Evolutionary conservation across 345 rosid genomes (phyloP), one percentile per base, ranked within the genome.

Genomic region (Citrus glauca): DNA sequence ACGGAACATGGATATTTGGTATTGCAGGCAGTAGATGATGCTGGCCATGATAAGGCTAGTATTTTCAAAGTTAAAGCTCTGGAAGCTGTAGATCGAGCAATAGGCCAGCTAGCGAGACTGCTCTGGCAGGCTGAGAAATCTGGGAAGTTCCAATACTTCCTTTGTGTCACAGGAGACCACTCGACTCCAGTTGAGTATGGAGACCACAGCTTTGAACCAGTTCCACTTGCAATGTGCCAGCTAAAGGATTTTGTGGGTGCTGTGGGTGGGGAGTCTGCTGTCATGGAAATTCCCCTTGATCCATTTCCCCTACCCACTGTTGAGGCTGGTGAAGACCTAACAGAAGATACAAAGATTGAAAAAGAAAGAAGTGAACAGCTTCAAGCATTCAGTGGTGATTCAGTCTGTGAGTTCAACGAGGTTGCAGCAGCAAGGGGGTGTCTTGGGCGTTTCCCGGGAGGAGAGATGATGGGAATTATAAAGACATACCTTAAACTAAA

Each of bases 131-230:
- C 90, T 45, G 99, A 96, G 81, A 78, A 80, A 70, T 85, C 81
- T 1, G 84, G 90, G 27, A 84, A 85, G 19, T 92, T 89, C 77
- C 79, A 90, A 66, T 96, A 90, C 68, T 92, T 84, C 71, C 85
- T 94, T 48, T 93, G 94, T 80, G 89, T 94, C 66, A 96, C 99
- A 0, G 97, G 99, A 35, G 99, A 96, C 83, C 98, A 94, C 86
- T 94, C 97, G 48, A 96, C 99, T 19, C 97, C 97, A 0, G 99
- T 94, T 53, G 99, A 92, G 85, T 94, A 96, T 61, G 97, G 98
- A 64, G 98, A 96, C 79, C 98, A 96, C 85, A 96, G 97, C 86
- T 96, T 91, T 25, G 99, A 94, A 84, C 88, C 98, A 19, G 97
- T 96, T 66, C 99, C 99, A 22, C 89, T 94, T 76, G 78, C 93